Evolutionary conservation across 2,329 filamentous ascomycete genomes (phyloP), one percentile per base, ranked within the genome.

Genomic region (Verticillium nonalfalfae): DNA sequence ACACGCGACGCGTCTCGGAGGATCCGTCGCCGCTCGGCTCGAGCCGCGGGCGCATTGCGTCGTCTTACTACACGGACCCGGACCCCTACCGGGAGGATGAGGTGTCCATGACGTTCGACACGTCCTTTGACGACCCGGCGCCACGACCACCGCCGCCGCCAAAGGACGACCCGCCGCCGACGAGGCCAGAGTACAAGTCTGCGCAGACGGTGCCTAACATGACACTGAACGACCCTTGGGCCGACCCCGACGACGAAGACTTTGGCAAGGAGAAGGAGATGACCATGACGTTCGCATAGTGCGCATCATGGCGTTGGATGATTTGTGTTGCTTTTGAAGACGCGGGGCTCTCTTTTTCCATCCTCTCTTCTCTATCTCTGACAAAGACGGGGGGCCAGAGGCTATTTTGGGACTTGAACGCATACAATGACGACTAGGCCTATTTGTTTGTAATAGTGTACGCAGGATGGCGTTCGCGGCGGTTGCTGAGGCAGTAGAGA

Each of bases 251-350:
- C 56, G 88, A 91, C 55, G 84, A 90, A 59, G 84, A 90, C 59
- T 90, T 90, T 76, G 87, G 86, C 18, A 82, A 84, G 69, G 89
- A 92, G 73, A 85, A 86, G 71, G 89, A 92, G 74, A 90, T 94
- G 65, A 83, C 85, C 36, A 90, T 94, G 89, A 92, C 89, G 65
- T 94, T 94, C 84, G 90, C 89, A 74, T 91, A 56, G 31, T 13
- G 54, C 21, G 18, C 10, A 10, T 9, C 10, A 4, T 21, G n/a
- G 45, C n/a, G 38, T 35, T n/a, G 56, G 56, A 33, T 18, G 56
- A 31, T 33, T 15, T 35, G n/a, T 39, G 35, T 33, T 35, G n/a
- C 26, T n/a, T 33, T 58, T 45, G 56, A 34, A 58, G 38, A 58
- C 39, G 26, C 13, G 55, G 55, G 55, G 18, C 9, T 55, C 55